Percentiles rank a stretch among this genome's conserved stretches.
phyloP scores from a whole-genome alignment of 805 yeast genomes.

The Wickerhamomyces rabaulensis region DNA sequence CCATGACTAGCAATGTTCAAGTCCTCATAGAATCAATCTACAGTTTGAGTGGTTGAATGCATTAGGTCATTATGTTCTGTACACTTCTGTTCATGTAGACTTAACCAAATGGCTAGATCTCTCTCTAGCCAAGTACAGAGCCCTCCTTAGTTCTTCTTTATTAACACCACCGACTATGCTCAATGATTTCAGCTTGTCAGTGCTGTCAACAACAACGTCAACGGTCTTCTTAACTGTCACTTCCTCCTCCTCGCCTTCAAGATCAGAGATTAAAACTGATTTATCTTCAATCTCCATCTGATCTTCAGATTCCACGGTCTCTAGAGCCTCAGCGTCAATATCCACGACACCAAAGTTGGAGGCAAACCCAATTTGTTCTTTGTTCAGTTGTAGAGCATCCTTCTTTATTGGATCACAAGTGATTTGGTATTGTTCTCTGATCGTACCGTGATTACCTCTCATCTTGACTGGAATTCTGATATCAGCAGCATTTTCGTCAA shows the following conservation, averaged over 20 bases:
- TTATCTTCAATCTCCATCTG: conserved; percentile 28
- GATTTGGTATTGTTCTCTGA: conserved; percentile 45
- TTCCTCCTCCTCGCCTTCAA: conserved; percentile 86
- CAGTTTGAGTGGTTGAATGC: not conserved
- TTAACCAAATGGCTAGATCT: conserved; percentile 37
- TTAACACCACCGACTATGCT: conserved; percentile 46
- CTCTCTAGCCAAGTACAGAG: conserved; percentile 41
- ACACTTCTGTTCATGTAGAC: not conserved
- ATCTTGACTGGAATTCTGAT: conserved; percentile 47
- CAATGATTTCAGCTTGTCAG: conserved; percentile 35
- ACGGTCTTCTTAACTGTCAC: conserved; percentile 49
- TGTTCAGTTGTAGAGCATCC: conserved; percentile 34
- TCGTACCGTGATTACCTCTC: conserved; percentile 43
- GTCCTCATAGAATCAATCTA: too few relatives aligned
- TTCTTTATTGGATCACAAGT: conserved; percentile 47
- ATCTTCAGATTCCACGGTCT: conserved; percentile 24
- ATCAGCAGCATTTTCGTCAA: conserved; percentile 57
- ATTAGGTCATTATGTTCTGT: not conserved
- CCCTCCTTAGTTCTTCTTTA: conserved; percentile 39
- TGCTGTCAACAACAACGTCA: conserved; percentile 33
- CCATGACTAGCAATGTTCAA: too few relatives aligned
- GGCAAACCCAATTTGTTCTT: conserved; percentile 33
- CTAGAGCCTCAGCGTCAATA: conserved; percentile 31
- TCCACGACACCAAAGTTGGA: conserved; percentile 58
- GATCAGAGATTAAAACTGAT: conserved; percentile 56